A percentile compares a stretch with the other conserved stretches of the same genome.
These are phyloP conservation scores for Capronia coronata DNA, from an alignment of 2,329 filamentous ascomycete species.

Conservation along the genomic window DNA sequence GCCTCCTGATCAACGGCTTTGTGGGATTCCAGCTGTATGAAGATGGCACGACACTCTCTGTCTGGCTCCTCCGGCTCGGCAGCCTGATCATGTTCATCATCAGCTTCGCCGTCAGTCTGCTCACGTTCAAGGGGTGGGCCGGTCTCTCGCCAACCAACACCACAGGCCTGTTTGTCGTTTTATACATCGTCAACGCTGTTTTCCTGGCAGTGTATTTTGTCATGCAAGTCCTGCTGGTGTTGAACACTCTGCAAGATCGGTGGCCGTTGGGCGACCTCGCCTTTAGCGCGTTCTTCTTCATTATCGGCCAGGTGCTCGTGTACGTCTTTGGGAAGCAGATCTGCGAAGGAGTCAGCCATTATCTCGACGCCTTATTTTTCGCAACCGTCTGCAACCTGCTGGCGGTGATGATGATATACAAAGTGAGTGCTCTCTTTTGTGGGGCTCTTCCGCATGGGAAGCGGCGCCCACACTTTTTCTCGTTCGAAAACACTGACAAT, in stretches of 20 bases:
- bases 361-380: conserved; percentile 90
- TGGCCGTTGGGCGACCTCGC: conserved; percentile 91
- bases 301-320: conserved; percentile 83
- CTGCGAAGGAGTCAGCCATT: conserved; percentile 79
- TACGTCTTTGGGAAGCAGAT: conserved; percentile 84
- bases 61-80: conserved; percentile 81
- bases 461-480: too few species aligned
- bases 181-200: conserved; percentile 86
- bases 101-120: conserved; percentile 76
- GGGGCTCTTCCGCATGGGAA: too few species aligned
- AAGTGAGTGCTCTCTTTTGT: conserved; percentile 52
- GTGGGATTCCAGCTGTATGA: conserved; percentile 98
- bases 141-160: conserved; percentile 81
- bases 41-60: conserved; percentile 84
- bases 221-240: conserved; percentile 82
- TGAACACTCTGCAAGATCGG: conserved; percentile 83
- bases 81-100: conserved; percentile 78
- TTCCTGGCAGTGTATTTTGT: conserved; percentile 77
- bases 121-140: conserved; percentile 89
- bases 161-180: conserved; percentile 78
- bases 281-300: conserved; percentile 86
- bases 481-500: conserved; percentile 12
- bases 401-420: conserved; percentile 99
- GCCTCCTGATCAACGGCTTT: conserved; percentile 91
- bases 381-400: conserved; percentile 89